Percentiles rank a stretch among this genome's conserved stretches.
Evolutionary conservation across 2,329 filamentous ascomycete species (phyloP).

Genomic region (Clathrospora elynae): DNA sequence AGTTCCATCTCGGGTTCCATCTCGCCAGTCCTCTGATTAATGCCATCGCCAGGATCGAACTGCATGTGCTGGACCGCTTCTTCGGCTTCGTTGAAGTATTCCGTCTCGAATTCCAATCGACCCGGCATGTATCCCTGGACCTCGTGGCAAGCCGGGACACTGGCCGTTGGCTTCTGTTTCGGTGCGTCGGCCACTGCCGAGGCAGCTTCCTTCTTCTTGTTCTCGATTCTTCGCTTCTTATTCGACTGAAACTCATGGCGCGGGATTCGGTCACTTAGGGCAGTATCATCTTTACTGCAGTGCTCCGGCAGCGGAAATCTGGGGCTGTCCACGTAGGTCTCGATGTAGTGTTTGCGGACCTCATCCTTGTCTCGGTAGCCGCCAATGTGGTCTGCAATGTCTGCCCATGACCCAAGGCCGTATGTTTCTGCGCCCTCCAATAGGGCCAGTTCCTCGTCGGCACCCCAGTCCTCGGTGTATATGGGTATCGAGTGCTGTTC

Average conservation of each 20-base stretch:
- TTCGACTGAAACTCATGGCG: slow-evolving; percentile 90
- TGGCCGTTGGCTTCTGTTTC: slow-evolving; percentile 94
- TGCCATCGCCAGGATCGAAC: slow-evolving; percentile 92
- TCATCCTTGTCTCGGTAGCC: slow-evolving; percentile 94
- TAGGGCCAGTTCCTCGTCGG: slow-evolving; percentile 92
- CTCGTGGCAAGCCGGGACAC: slow-evolving; percentile 94
- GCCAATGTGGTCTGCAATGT: slow-evolving; percentile 97
- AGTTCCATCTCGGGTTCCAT: slow-evolving; percentile 95
- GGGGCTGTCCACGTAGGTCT: slow-evolving; percentile 81
- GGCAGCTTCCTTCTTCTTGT: slow-evolving; percentile 84
- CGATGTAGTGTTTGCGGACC: slow-evolving; percentile 90
- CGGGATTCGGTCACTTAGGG: slow-evolving; percentile 77
- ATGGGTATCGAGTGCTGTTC: slow-evolving; percentile 99
- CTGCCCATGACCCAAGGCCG: slow-evolving; percentile 94
- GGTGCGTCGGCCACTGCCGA: slow-evolving; percentile 81
- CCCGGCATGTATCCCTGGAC: slow-evolving; percentile 99
- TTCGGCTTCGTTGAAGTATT: slow-evolving; percentile 96
- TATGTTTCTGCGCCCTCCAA: slow-evolving; percentile 96
- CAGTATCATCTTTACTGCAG: slow-evolving; percentile 80
- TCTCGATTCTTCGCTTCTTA: slow-evolving; percentile 92
- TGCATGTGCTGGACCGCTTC: slow-evolving; percentile 98
- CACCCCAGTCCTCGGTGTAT: slow-evolving; percentile 92
- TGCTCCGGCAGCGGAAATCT: slow-evolving; percentile 85
- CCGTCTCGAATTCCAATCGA: slow-evolving; percentile 94
- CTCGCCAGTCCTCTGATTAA: slow-evolving; percentile 82